Evolutionary conservation across 148 eudicot genomes (phyloP).

Genomic region (Silene conica): DNA sequence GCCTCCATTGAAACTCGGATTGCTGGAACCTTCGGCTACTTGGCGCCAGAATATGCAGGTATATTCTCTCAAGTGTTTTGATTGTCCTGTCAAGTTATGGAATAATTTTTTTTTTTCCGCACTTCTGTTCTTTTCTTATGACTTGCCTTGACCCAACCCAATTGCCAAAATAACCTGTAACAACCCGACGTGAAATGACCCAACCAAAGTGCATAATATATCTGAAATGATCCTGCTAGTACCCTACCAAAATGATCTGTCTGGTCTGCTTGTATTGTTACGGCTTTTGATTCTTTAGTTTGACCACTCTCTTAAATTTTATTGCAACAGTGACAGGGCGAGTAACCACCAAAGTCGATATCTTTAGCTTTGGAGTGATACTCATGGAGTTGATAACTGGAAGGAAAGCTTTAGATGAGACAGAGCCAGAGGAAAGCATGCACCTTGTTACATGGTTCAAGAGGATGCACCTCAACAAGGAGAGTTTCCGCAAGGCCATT

Average conservation of each 20-base stretch:
- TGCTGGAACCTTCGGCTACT: slow-evolving; percentile 91
- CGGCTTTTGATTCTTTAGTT: background rate
- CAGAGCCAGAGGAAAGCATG: slow-evolving; percentile 89
- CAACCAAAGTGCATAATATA: background rate
- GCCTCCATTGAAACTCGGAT: slow-evolving; percentile 79
- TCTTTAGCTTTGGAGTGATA: slow-evolving; percentile 83
- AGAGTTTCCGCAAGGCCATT: slow-evolving; percentile 72
- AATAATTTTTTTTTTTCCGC: too few species aligned
- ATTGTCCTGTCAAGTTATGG: background rate
- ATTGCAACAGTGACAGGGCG: slow-evolving; percentile 74
- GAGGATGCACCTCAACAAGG: slow-evolving; percentile 82
- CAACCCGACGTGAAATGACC: background rate
- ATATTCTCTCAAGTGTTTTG: slow-evolving; percentile 8
- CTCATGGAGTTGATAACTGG: slow-evolving; percentile 87
- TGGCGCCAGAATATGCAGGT: slow-evolving; percentile 99
- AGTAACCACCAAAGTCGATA: slow-evolving; percentile 88
- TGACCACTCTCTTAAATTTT: background rate
- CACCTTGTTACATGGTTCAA: slow-evolving; percentile 95
- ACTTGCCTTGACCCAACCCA: background rate
- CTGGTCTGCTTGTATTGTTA: background rate
- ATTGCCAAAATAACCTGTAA: background rate
- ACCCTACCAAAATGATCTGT: too few species aligned
- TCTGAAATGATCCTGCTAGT: background rate
- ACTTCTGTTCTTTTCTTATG: too few species aligned
- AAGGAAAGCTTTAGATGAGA: slow-evolving; percentile 80